phyloP scores from a whole-genome alignment of 2,329 filamentous ascomycete genomes.

The Fusarium sp. region DNA sequence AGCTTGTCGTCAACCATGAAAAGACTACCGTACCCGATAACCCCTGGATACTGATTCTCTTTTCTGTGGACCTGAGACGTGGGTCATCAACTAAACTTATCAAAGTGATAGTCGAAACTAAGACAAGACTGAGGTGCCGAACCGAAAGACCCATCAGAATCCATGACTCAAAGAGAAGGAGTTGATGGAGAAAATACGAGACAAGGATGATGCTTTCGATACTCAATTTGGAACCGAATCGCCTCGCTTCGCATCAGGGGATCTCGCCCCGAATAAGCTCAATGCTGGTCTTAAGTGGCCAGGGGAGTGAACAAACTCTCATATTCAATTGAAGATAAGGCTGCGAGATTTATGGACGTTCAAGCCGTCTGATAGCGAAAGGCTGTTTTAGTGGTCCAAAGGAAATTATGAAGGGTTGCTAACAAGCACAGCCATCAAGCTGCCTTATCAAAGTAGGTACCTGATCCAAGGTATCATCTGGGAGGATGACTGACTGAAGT shows the following conservation, averaged over 20 bases:
- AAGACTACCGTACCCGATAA: not conserved
- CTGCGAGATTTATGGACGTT: constrained; percentile 11
- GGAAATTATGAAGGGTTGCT: constrained; percentile 40
- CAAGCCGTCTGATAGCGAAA: constrained; percentile 17
- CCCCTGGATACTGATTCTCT: constrained; percentile 14
- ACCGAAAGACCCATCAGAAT: constrained; percentile 4
- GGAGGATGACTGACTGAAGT: not conserved
- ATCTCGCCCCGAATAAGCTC: not conserved
- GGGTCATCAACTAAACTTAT: constrained; percentile 9
- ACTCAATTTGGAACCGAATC: constrained; percentile 8
- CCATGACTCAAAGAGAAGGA: constrained; percentile 18
- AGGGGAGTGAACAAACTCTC: constrained; percentile 15
- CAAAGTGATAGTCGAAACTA: constrained; percentile 5
- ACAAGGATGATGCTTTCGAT: not conserved
- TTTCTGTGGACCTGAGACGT: constrained; percentile 23
- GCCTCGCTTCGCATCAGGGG: constrained; percentile 2
- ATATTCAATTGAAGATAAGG: constrained; percentile 36
- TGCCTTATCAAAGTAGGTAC: constrained; percentile 33
- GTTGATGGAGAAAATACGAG: constrained; percentile 16
- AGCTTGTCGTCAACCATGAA: constrained; percentile 29
- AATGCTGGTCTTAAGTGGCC: constrained; percentile 8
- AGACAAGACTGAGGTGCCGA: constrained; percentile 11
- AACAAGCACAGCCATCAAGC: constrained; percentile 8
- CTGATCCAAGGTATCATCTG: constrained; percentile 7
- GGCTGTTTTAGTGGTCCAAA: constrained; percentile 28